These are phyloP conservation scores for Ceratobasidium sp. DNA, from an alignment of 1,284 basidiomycete species.

Conservation along the genomic window DNA sequence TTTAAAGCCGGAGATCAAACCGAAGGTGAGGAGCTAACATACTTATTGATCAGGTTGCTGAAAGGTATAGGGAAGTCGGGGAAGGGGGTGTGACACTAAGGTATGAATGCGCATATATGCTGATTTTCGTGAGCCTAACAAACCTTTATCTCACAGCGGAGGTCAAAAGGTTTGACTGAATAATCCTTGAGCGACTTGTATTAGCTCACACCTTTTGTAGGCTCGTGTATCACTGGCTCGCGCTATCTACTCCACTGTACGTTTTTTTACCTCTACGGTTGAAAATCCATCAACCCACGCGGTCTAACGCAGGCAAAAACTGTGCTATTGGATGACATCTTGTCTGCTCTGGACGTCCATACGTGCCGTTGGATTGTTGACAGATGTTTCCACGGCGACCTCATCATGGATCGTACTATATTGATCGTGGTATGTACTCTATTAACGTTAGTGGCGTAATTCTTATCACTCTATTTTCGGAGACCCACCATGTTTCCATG, in stretches of 20 bases:
- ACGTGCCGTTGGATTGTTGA: slow-evolving; percentile 58
- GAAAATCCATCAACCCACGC: too few relatives aligned
- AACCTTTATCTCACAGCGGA: slow-evolving; percentile 52
- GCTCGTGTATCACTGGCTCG: slow-evolving; percentile 84
- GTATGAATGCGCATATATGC: slow-evolving; percentile 57
- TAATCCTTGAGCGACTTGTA: slow-evolving; percentile 51
- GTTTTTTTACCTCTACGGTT: too few relatives aligned
- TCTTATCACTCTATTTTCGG: not conserved
- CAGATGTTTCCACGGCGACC: slow-evolving; percentile 54
- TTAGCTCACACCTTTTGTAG: too few relatives aligned
- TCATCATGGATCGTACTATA: slow-evolving; percentile 56
- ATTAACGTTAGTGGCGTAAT: not conserved
- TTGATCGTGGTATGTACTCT: slow-evolving; percentile 53
- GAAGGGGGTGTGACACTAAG: slow-evolving; percentile 82
- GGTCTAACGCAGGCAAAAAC: slow-evolving; percentile 77
- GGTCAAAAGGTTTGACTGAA: slow-evolving; percentile 63
- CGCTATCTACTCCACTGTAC: slow-evolving; percentile 81
- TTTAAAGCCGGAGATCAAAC: slow-evolving; percentile 67
- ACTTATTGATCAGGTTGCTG: too few relatives aligned
- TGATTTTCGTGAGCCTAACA: slow-evolving; percentile 12
- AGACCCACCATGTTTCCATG: slow-evolving; percentile 56
- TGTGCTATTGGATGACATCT: slow-evolving; percentile 59
- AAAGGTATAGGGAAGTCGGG: slow-evolving; percentile 72
- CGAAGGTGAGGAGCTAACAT: slow-evolving; percentile 1
- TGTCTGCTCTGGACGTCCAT: slow-evolving; percentile 55